Evolutionary conservation across 495 filamentous ascomycete genomes (phyloP).

Genomic region (Immersiella caudata): DNA sequence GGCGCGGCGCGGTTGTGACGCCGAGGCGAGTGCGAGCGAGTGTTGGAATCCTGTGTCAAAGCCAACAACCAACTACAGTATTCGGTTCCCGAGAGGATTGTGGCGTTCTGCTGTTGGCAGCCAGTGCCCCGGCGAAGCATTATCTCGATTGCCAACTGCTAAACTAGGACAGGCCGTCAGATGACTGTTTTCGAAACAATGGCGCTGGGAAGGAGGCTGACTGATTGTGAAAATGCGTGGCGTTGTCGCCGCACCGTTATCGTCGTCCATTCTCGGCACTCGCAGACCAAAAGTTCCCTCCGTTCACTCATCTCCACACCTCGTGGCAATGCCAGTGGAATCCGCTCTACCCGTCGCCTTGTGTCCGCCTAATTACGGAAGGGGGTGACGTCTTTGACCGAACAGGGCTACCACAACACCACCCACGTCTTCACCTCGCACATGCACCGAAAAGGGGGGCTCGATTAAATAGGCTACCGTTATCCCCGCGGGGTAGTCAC

Average conservation of each 20-base stretch:
- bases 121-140: background rate
- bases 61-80: background rate
- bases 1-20: background rate
- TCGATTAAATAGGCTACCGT: background rate
- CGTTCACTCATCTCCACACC: background rate
- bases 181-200: too few species aligned
- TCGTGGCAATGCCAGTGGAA: background rate
- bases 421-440: background rate
- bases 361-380: background rate
- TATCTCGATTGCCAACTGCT: background rate
- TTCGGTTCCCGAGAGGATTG: background rate
- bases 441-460: background rate
- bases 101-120: slow-evolving; percentile 4
- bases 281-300: background rate
- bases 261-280: background rate
- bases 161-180: background rate
- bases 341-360: background rate
- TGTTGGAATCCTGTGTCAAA: background rate
- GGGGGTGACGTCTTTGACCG: background rate
- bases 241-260: background rate
- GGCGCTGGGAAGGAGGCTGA: too few species aligned
- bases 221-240: too few species aligned
- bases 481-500: background rate
- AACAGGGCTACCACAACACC: background rate
- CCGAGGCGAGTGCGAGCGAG: background rate